Evolutionary conservation across 129 eudicot species (phyloP).

Genomic region (sunflower (Helianthus annuus)): HanXRQr2.0-SUNRISE NC_035435.2:41826816-41827315

Average conservation of each 20-base stretch:
- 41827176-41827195: constrained; percentile 79
- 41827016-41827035: constrained; percentile 73
- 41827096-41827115: constrained; percentile 65
- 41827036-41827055: constrained; percentile 69
- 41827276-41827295: constrained; percentile 84
- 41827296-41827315: constrained; percentile 81
- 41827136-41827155: constrained; percentile 53
- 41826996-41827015: too few relatives aligned
- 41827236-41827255: neutral
- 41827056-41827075: constrained; percentile 72
- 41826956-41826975: neutral
- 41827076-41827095: constrained; percentile 87
- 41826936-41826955: neutral
- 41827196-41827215: constrained; percentile 7
- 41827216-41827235: neutral
- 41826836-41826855: neutral
- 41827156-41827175: constrained; percentile 76
- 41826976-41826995: too few relatives aligned
- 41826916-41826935: neutral
- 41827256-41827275: constrained; percentile 35
- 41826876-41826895: neutral
- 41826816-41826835: neutral
- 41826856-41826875: too few relatives aligned
- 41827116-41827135: constrained; percentile 57
- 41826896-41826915: neutral